phyloP scores from a whole-genome alignment of 2,329 filamentous ascomycete species.

The Paracorniculantispora psalliotae region DNA sequence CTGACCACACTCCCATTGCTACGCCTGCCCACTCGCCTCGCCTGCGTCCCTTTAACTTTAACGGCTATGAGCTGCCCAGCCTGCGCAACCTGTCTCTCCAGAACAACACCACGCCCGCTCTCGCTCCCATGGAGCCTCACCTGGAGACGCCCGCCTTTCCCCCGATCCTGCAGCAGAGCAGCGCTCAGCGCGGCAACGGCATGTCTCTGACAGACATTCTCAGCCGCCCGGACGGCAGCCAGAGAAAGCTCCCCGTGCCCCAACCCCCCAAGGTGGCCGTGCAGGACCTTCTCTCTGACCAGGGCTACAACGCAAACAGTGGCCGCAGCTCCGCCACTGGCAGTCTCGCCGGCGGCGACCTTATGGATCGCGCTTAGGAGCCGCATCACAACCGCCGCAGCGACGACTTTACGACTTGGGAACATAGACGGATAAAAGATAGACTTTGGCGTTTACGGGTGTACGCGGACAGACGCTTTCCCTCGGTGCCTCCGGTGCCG shows the following conservation, averaged over 20 bases:
- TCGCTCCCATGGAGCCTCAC: conserved; percentile 56
- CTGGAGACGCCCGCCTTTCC: conserved; percentile 41
- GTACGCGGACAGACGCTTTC: not conserved
- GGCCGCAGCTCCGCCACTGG: conserved; percentile 73
- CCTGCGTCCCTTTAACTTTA: conserved; percentile 75
- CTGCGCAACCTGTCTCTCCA: conserved; percentile 61
- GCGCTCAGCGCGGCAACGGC: conserved; percentile 52
- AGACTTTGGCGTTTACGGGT: conserved; percentile 33
- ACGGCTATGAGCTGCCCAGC: conserved; percentile 74
- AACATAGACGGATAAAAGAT: conserved; percentile 35
- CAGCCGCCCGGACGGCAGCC: conserved; percentile 77
- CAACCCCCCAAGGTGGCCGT: conserved; percentile 87
- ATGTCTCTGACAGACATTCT: conserved; percentile 90
- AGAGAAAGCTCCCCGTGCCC: conserved; percentile 85
- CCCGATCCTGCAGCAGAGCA: conserved; percentile 40
- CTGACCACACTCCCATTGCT: conserved; percentile 96
- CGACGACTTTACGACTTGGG: conserved; percentile 35
- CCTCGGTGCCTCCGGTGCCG: not conserved
- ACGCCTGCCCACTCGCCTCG: conserved; percentile 94
- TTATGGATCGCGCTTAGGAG: conserved; percentile 51
- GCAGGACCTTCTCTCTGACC: conserved; percentile 72
- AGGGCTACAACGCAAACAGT: conserved; percentile 59
- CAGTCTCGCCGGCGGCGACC: conserved; percentile 69
- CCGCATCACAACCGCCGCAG: conserved; percentile 19
- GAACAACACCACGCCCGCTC: conserved; percentile 50